These are phyloP conservation scores for Pyrenophora tritici-repentis DNA, from an alignment of 2,329 filamentous ascomycete species.

Conservation along the genomic window DNA sequence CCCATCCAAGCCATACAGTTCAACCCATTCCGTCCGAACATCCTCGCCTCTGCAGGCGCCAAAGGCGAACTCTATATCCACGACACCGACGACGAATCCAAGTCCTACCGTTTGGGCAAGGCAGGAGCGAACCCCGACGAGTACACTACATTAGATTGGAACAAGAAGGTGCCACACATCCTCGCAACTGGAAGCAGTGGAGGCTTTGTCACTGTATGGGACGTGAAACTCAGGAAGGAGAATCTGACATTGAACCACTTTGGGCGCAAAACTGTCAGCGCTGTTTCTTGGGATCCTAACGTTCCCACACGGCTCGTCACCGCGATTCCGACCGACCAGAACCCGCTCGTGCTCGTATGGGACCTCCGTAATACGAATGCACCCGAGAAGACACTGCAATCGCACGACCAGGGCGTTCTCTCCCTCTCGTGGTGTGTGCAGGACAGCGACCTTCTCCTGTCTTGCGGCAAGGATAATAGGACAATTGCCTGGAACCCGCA, in stretches of 20 bases:
- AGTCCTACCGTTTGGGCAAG: slow-evolving; percentile 86
- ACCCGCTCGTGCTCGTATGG: slow-evolving; percentile 89
- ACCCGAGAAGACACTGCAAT: slow-evolving; percentile 82
- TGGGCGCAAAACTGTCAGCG: slow-evolving; percentile 89
- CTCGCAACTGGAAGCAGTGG: slow-evolving; percentile 90
- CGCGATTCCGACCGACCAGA: slow-evolving; percentile 84
- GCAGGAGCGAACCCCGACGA: slow-evolving; percentile 89
- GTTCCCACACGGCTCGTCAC: slow-evolving; percentile 92
- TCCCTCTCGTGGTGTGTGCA: slow-evolving; percentile 95
- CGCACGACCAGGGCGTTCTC: slow-evolving; percentile 92
- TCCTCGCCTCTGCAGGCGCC: slow-evolving; percentile 87
- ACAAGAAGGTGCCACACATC: slow-evolving; percentile 96
- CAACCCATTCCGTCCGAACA: slow-evolving; percentile 88
- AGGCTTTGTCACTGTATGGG: slow-evolving; percentile 97
- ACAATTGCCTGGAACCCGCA: slow-evolving; percentile 97
- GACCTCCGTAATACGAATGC: slow-evolving; percentile 95
- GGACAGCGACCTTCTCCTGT: slow-evolving; percentile 85
- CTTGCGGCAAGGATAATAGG: slow-evolving; percentile 94
- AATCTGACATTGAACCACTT: slow-evolving; percentile 89
- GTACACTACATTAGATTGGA: slow-evolving; percentile 97
- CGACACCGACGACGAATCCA: slow-evolving; percentile 87
- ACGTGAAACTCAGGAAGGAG: slow-evolving; percentile 96
- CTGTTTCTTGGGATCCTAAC: slow-evolving; percentile 96
- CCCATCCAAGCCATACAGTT: slow-evolving; percentile 95
- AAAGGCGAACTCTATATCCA: slow-evolving; percentile 97